Base-by-base conservation (phyloP, 768 basidiomycete species). In the Epithele typhae region DNA sequence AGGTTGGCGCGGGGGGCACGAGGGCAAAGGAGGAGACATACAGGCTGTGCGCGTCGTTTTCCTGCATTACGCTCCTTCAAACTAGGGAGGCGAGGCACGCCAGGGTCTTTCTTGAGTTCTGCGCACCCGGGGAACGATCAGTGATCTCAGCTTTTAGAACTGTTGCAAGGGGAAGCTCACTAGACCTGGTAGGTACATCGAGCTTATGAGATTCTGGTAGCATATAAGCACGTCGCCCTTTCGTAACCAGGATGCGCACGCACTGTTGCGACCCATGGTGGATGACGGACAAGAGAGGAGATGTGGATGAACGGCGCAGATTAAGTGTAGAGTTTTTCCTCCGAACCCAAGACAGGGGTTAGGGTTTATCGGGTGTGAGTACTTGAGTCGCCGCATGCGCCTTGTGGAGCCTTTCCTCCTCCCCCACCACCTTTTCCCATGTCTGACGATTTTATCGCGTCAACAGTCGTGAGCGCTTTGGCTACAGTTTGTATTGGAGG, bases 51-150 rank as follows among this genome's bases (percentile, higher is more conserved):
- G 14, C 46, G 23, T 34, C 74, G 71, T 47, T 74, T 77, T 32
- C 69, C 74, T 45, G 72, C 72, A 68, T 77, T 76, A 48, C 74
- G 69, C 17, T 70, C 68, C 68, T 88, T 89, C 39, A 87, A 68
- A 66, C 81, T 74, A 14, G 88, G 84, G 2, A 95, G 76, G 58
- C 86, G 82, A 5, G 92, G 92, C 2, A 96, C 71, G 15, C 92
- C 93, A 27, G 88, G 87, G 63, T 95, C 92, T 61, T 90, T 93
- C 67, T 87, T 92, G 33, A 92, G 69, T 60, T 87, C 90, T 92
- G 48, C 4, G 11, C 17, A 14, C 10, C 7, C n/a, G n/a, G n/a
- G 22, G 18, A 19, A 8, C 24, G 32, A 41, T 38, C 15, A 34
- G 25, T 14, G 5, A 32, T 12, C 14, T 38, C 9, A 21, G 12